Evolutionary conservation across 2,329 filamentous ascomycete species (phyloP), one percentile per base, ranked within the genome.

Genomic region (Fonsecaea multimorphosa): DNA sequence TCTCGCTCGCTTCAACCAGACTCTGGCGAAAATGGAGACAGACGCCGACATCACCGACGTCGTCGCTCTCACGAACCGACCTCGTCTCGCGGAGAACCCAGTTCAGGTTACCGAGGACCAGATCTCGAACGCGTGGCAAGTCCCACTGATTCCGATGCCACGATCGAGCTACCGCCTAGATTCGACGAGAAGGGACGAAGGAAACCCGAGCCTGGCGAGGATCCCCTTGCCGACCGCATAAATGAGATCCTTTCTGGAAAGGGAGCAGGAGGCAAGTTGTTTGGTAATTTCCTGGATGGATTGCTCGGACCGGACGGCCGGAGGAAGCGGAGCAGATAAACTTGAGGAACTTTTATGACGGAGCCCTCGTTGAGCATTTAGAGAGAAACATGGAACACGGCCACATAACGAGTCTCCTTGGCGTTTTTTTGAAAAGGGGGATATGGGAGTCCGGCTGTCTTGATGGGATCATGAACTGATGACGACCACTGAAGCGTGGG

Each of bases 141-240:
- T 67, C 54, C 71, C 19, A 63, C 73, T 4, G 77, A 78, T 44
- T 81, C 79, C 1, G 80, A 82, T 59, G 76, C 77, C 16, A 82
- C 80, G 1, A 72, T 81, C 32, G 79, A 82, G 12, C 68, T 82
- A 2, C 80, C 80, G 5, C 73, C 78, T 32, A 76, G 80, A 6
- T 82, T 82, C 65, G 80, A 82, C 65, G 72, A 75, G 12, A 71
- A 79, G 11, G 80, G 80, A 7, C 74, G 74, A 44, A 76, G 73
- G 44, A 74, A 80, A 53, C 71, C 74, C 1, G 73, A 78, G 36
- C 67, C 64, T 2, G 72, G 68, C 7, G 73, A 76, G 44, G 74
- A 79, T 66, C 71, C 74, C 11, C 69, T 80, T 12, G 74, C 73
- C 7, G 76, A 76, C 49, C 73, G 70, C 34, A 58, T 81, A 4